Evolutionary conservation across 1,139 yeast species (phyloP).

Genomic region (Kurtzmaniella quercitrusa): DNA sequence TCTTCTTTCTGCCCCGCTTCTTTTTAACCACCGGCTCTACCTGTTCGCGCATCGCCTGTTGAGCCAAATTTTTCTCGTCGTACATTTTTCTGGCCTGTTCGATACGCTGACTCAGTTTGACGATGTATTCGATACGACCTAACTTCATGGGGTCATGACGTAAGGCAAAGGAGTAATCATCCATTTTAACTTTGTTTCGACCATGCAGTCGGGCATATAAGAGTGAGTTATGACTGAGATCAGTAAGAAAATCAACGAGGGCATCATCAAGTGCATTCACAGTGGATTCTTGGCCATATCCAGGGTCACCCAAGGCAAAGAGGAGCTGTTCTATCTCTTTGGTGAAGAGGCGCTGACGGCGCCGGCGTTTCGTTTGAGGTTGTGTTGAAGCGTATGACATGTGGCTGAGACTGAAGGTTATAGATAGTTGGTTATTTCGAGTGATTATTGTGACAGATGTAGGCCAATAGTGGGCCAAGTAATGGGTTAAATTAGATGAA

Average conservation of each 20-base stretch:
- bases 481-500: too few species aligned
- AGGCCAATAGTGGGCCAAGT: too few species aligned
- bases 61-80: slow-evolving; percentile 43
- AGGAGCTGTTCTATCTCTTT: slow-evolving; percentile 69
- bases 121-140: slow-evolving; percentile 78
- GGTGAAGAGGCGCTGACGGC: slow-evolving; percentile 46
- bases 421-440: too few species aligned
- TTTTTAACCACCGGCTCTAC: slow-evolving; percentile 10
- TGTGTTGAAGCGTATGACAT: slow-evolving; percentile 4
- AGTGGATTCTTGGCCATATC: slow-evolving; percentile 72
- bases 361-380: slow-evolving; percentile 16
- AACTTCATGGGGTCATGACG: slow-evolving; percentile 79
- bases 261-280: slow-evolving; percentile 79
- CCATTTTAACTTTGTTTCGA: slow-evolving; percentile 74
- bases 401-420: neutral
- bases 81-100: slow-evolving; percentile 78
- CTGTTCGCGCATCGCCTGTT: slow-evolving; percentile 9
- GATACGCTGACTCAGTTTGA: slow-evolving; percentile 69
- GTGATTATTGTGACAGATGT: too few species aligned
- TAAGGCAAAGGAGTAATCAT: slow-evolving; percentile 82
- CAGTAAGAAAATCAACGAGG: slow-evolving; percentile 71
- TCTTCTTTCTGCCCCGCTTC: slow-evolving; percentile 8
- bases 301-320: slow-evolving; percentile 84
- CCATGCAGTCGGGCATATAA: slow-evolving; percentile 33
- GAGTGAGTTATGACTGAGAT: slow-evolving; percentile 34